Evolutionary conservation across 2,329 filamentous ascomycete genomes (phyloP), one percentile per base, ranked within the genome.

Genomic region (Aspergillus calidoustus): DNA sequence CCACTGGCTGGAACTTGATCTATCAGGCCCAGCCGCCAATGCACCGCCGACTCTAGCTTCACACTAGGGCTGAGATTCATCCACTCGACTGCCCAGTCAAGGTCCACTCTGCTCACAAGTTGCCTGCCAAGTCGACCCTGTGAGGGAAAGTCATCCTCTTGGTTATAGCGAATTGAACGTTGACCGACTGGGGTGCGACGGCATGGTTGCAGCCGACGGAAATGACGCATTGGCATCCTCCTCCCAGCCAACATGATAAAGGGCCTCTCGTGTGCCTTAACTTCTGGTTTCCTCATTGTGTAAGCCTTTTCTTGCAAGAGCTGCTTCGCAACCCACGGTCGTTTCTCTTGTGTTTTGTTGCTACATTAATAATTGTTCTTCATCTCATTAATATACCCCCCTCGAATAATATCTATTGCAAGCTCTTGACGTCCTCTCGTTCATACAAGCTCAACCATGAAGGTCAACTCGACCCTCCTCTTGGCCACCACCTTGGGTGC

Each of bases 1-100:
- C 49, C 51, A 61, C 54, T 61, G 56, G 54, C 49, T 61, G 56
- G 60, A 61, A 61, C 60, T 54, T 61, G 60, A 61, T 54, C 60
- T 61, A 61, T 61, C 60, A 61, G 60, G 25, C 54, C 60, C 51
- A 50, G 43, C 50, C 44, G 30, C 50, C 43, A 46, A 61, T 61
- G 60, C 60, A 61, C 50, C 46, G 44, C 44, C 17, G 11, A 11
- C 54, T 58, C 54, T 61, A 61, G 60, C 46, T 31, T 54, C 51
- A 19, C 60, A 61, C 60, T 61, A 61, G 54, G 54, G 50, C 50
- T 58, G 54, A 58, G 58, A 19, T 22, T 22, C n/a, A 17, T 31
- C 59, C 59, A 58, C 13, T 61, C 22, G 25, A 38, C 19, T 30
- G 23, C 51, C n/a, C 50, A 23, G 22, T 31, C 8, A 44, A 48